phyloP scores from a whole-genome alignment of 2,329 filamentous ascomycete species.

The Botrytis fragariae region DNA sequence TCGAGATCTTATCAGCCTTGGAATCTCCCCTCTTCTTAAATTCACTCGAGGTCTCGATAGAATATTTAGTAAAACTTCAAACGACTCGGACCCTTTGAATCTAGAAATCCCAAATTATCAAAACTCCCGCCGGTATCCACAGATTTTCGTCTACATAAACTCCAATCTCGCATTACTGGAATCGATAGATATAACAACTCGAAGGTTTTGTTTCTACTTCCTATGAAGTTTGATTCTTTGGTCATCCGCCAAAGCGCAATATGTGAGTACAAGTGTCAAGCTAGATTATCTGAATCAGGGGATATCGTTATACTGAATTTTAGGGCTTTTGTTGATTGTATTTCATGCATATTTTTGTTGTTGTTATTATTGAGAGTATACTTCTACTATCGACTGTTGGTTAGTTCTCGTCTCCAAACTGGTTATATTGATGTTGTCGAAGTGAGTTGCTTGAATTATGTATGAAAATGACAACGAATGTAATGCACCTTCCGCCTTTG shows the following conservation, averaged over 20 bases:
- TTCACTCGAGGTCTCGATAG: not conserved
- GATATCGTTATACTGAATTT: not conserved
- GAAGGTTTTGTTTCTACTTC: not conserved
- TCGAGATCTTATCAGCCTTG: not conserved
- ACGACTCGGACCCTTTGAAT: accelerated
- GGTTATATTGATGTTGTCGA: not conserved
- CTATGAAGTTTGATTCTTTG: not conserved
- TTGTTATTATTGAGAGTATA: not conserved
- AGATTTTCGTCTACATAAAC: not conserved
- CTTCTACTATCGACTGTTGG: not conserved
- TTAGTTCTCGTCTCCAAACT: not conserved
- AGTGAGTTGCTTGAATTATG: not conserved
- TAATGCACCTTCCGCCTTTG: not conserved
- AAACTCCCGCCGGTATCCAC: not conserved
- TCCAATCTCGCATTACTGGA: not conserved
- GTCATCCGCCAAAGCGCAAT: not conserved
- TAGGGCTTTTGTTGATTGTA: not conserved
- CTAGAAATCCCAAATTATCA: not conserved
- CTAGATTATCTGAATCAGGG: accelerated
- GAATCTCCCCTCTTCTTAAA: not conserved
- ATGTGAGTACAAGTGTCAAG: not conserved
- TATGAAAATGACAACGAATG: not conserved
- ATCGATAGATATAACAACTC: not conserved
- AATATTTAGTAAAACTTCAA: not conserved
- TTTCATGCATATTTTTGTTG: not conserved